Percentiles rank a stretch among this genome's conserved stretches.
phyloP scores from a whole-genome alignment of 2,329 filamentous ascomycete genomes.

The Colletotrichum eremochloae region DNA sequence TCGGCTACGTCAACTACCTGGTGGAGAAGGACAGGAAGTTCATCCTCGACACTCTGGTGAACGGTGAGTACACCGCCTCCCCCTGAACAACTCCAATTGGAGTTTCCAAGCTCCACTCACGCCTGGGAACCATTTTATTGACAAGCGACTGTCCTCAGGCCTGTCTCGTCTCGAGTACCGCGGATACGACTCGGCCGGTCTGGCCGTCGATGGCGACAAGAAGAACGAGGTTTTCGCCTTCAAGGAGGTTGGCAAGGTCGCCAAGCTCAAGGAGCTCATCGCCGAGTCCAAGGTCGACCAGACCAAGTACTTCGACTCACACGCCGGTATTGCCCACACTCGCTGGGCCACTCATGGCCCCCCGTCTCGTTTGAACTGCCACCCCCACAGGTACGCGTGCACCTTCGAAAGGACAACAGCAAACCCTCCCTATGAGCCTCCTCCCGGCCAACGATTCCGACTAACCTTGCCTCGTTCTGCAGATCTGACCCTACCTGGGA shows the following conservation, averaged over 20 bases:
- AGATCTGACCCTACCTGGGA: conserved; percentile 96
- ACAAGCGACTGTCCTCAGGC: conserved; percentile 66
- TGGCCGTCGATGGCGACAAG: conserved; percentile 97
- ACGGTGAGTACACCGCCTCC: conserved; percentile 73
- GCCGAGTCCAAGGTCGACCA: conserved; percentile 85
- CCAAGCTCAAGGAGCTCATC: conserved; percentile 94
- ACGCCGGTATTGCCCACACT: conserved; percentile 98
- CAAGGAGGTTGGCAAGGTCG: conserved; percentile 99
- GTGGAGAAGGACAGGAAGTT: conserved; percentile 98
- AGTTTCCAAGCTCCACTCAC: conserved; percentile 31
- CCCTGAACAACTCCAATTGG: conserved; percentile 21
- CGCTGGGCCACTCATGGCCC: conserved; percentile 98
- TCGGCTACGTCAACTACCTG: conserved; percentile 99
- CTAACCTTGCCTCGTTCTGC: conserved; percentile 39
- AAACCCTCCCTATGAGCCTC: conserved; percentile 14
- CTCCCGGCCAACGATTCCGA: conserved; percentile 34
- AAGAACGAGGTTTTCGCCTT: conserved; percentile 97
- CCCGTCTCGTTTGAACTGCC: conserved; percentile 95
- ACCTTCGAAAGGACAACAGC: conserved; percentile 18
- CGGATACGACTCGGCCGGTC: conserved; percentile 97
- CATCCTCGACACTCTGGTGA: conserved; percentile 95
- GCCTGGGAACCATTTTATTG: conserved; percentile 45
- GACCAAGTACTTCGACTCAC: conserved; percentile 95
- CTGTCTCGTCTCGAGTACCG: conserved; percentile 97
- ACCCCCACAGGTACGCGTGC: conserved; percentile 87